Conservation (phyloP, 176 grass and related monocot genomes). For the Phoenix dactylifera region DNA sequence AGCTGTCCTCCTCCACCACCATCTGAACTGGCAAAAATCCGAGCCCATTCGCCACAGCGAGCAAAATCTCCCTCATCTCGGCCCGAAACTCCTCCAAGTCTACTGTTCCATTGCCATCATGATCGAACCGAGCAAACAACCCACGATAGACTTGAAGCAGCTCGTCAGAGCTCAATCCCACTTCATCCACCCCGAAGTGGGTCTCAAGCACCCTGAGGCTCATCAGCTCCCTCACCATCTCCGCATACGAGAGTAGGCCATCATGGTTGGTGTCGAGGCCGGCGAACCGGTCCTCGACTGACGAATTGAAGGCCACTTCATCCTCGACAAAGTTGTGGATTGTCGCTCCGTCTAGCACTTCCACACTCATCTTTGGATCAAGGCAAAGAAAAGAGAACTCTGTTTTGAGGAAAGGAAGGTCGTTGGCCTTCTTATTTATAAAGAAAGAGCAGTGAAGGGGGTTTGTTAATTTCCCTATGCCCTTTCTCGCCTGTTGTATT, state of each 20-base stretch:
- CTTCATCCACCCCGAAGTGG: constrained; percentile 42
- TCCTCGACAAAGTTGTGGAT: neutral
- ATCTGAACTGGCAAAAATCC: constrained; percentile 61
- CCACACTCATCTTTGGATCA: neutral
- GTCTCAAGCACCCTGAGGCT: constrained; percentile 43
- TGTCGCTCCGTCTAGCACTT: neutral
- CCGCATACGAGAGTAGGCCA: constrained; percentile 49
- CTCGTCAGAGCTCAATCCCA: constrained; percentile 20
- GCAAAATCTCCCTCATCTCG: constrained; percentile 87
- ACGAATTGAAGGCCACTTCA: neutral
- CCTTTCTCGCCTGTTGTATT: too few relatives aligned
- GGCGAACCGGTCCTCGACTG: constrained; percentile 14
- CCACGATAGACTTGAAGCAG: constrained; percentile 26
- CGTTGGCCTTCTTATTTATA: neutral
- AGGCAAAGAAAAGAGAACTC: neutral
- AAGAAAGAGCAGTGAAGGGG: neutral
- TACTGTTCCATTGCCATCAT: constrained; percentile 58
- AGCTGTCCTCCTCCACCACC: constrained; percentile 70
- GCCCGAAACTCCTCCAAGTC: constrained; percentile 50
- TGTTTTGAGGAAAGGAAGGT: neutral
- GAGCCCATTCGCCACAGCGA: constrained; percentile 59
- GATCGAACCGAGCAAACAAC: constrained; percentile 53
- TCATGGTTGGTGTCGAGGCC: constrained; percentile 50
- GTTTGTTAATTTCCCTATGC: neutral
- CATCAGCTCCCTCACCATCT: constrained; percentile 53